Base-by-base conservation (phyloP, 441 rosid species). In the Theobroma grandiflorum region DNA sequence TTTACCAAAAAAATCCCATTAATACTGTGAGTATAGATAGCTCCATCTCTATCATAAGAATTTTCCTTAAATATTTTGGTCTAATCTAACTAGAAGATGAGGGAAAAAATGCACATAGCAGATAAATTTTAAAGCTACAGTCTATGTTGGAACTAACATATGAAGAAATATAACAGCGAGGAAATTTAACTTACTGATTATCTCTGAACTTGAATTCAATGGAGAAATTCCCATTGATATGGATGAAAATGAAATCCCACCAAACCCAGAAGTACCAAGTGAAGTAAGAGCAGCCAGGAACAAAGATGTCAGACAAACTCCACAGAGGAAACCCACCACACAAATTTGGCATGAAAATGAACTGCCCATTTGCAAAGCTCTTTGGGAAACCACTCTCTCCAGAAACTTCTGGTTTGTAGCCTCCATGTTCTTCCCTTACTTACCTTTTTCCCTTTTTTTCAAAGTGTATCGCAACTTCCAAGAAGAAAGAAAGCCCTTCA, bases 321-420 rank as follows among this genome's bases (percentile, higher is more conserved):
- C 99, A 83, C 92, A 89, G 4, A 96, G 94, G 78, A 93, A 89
- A 74, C 98, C 98, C 88, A 93, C 84, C 35, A 95, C 97, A 81
- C 98, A 95, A 47, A 96, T 88, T 84, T 95, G 99, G 79, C 98
- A 95, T 55, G 96, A 86, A 88, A 95, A 93, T 78, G 99, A 96
- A 82, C 80, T 90, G 0, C 98, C 95, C 89, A 93, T 91, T 83
- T 92, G 95, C 81, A 93, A 70, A 75, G 98, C 99, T 82, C 68
- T 95, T 81, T 93, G 98, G 78, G 98, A 95, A 64, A 96, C 87
- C 14, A 91, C 83, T 81, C 93, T 96, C 83, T 96, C 98, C 22
- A 96, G 77, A 63, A 91, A 86, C 89, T 90, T 96, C 82, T 84
- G 88, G 57, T 77, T 84, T 65, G 83, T n/a, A 40, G 86, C 69